These are phyloP conservation scores for Pleurotus giganteus DNA, from an alignment of 768 basidiomycete genomes.

Conservation along the genomic window DNA sequence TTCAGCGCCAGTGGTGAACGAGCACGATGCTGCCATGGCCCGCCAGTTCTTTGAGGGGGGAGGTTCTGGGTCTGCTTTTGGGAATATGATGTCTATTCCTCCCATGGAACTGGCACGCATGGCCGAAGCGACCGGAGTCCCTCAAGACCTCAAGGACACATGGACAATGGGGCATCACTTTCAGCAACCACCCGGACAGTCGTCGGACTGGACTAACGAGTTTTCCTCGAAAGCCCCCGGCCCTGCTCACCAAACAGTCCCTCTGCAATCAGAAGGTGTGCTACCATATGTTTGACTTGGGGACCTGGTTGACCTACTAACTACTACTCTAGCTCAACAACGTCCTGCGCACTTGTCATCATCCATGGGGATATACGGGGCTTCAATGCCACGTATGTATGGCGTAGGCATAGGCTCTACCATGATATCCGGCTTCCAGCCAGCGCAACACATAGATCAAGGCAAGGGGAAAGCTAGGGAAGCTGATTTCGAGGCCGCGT, in stretches of 20 bases:
- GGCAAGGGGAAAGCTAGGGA: slow-evolving; percentile 74
- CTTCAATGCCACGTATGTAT: slow-evolving; percentile 37
- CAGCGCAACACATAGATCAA: slow-evolving; percentile 19
- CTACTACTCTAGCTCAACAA: slow-evolving; percentile 34
- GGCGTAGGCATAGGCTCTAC: slow-evolving; percentile 26
- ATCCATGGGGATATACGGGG: slow-evolving; percentile 32
- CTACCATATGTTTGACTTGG: background rate
- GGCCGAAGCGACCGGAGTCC: slow-evolving; percentile 27
- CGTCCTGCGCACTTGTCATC: slow-evolving; percentile 37
- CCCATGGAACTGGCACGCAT: slow-evolving; percentile 28
- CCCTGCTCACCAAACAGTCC: slow-evolving; percentile 32
- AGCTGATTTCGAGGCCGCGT: slow-evolving; percentile 83
- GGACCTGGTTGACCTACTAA: background rate
- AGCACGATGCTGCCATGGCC: slow-evolving; percentile 72
- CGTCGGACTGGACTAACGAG: slow-evolving; percentile 56
- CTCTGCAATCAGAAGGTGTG: slow-evolving; percentile 38
- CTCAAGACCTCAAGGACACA: slow-evolving; percentile 42
- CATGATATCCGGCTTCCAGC: slow-evolving; percentile 17
- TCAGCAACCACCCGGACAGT: slow-evolving; percentile 30
- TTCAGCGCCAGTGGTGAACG: slow-evolving; percentile 44
- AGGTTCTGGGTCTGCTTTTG: slow-evolving; percentile 29
- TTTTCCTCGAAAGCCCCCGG: slow-evolving; percentile 35
- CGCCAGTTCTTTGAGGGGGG: slow-evolving; percentile 73
- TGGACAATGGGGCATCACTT: slow-evolving; percentile 52
- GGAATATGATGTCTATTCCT: slow-evolving; percentile 31